These are phyloP conservation scores for Blastomyces percursus DNA, from an alignment of 2,329 filamentous ascomycete genomes.

Conservation along the genomic window DNA sequence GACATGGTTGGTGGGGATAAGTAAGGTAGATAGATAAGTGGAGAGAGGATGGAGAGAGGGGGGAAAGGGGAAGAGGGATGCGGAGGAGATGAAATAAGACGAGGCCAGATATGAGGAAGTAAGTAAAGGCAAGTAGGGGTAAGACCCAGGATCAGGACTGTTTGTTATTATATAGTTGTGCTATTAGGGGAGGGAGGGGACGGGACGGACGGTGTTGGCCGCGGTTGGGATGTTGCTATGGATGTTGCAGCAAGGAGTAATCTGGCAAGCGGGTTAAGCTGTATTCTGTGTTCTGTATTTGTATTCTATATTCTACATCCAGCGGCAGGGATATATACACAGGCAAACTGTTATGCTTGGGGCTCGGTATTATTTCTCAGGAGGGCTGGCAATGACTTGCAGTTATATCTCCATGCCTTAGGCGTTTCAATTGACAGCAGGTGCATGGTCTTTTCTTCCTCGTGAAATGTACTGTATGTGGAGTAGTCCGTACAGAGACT, in stretches of 20 bases:
- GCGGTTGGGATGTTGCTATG: background rate
- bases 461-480: background rate
- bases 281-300: too few relatives aligned
- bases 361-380: background rate
- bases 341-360: too few relatives aligned
- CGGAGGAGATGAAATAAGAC: background rate
- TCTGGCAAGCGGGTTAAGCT: too few relatives aligned
- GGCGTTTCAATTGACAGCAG: background rate
- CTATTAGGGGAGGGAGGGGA: too few relatives aligned
- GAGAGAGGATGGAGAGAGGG: slow-evolving; percentile 12
- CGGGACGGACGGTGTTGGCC: too few relatives aligned
- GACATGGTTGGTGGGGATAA: slow-evolving; percentile 25
- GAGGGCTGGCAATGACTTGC: background rate
- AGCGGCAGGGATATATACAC: too few relatives aligned
- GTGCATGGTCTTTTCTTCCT: background rate
- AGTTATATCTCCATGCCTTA: too few relatives aligned
- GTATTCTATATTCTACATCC: too few relatives aligned
- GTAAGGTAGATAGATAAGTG: background rate
- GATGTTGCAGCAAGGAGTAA: background rate
- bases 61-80: too few relatives aligned
- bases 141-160: background rate
- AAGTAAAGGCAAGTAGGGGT: too few relatives aligned
- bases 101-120: background rate
- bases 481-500: background rate
- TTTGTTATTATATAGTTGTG: background rate